Evolutionary conservation across 225 moss, liverwort and hornwort species (phyloP), one percentile per base, ranked within the genome.

Genomic region (Physcomitrium patens): DNA sequence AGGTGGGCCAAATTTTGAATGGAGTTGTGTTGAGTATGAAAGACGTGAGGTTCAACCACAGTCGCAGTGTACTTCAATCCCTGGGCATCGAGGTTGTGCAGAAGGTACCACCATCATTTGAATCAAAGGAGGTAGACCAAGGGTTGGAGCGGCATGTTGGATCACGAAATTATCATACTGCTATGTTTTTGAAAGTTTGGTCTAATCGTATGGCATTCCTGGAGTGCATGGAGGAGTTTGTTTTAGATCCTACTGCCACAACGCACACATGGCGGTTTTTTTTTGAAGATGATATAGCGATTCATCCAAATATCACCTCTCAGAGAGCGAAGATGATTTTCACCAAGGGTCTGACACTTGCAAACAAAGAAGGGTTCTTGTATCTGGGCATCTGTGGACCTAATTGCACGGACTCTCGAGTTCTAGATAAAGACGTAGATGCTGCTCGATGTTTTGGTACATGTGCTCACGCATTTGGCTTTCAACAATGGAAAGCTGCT

Each of bases 151-250:
- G 5, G 6, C 76, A 9, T 12, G 63, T 74, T 1, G 88, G 88
- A 20, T 82, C 82, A 14, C 78, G 82, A 50, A 14, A 0, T 0
- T 73, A 47, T 54, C 80, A 85, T 23, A 63, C 20, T 0, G 0
- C 52, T 12, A 5, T 28, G 0, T 73, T 12, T 15, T 10, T 82
- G 17, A 88, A 88, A 72, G 88, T 88, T 63, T 88, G 85, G 85
- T 88, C 88, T 9, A 88, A 88, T 54, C 61, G 85, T n/a, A 85
- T 88, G 85, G 78, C 88, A 1, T 88, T 88, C 74, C 54, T 83
- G 3, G 73, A 76, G 9, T 1, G 52, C 5, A 0, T 88, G 3
- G 80, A 85, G 68, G 80, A 73, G 2, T 88, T 88, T 59, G 78
- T 88, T 47, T 78, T 65, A 6, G 80, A 85, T 52, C 19, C 80